Percentiles rank a stretch among this genome's conserved stretches.
Evolutionary conservation across 2,329 filamentous ascomycete genomes (phyloP).

Genomic region (Trichoderma atrobrunneum): DNA sequence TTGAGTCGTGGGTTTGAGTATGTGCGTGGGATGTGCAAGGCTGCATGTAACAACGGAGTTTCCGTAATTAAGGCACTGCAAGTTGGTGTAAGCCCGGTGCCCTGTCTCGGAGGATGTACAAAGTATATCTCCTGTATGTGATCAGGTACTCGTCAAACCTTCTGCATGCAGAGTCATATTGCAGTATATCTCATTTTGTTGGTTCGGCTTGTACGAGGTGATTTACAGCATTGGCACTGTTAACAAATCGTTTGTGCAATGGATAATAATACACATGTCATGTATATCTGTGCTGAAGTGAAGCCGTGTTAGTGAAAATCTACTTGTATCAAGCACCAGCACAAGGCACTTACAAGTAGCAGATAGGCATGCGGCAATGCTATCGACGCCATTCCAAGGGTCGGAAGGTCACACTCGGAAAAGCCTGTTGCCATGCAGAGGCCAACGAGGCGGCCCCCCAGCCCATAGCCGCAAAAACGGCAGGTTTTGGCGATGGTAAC

Average conservation of each 20-base stretch:
- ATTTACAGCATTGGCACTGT: not conserved
- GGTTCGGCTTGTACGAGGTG: not conserved
- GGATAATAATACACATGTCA: not conserved
- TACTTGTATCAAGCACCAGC: accelerated
- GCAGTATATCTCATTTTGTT: not conserved
- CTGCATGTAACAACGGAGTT: not conserved
- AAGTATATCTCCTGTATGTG: not conserved
- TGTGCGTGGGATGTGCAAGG: not conserved
- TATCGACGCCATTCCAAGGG: not conserved
- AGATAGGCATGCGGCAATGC: not conserved
- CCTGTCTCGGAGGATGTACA: not conserved
- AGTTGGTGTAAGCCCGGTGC: not conserved
- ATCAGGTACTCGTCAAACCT: not conserved
- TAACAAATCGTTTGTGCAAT: not conserved
- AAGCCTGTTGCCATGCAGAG: not conserved
- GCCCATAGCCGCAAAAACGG: not conserved
- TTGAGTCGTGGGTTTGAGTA: not conserved
- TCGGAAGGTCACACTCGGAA: not conserved
- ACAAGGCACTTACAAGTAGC: not conserved
- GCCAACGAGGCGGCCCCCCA: not conserved
- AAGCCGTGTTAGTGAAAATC: not conserved
- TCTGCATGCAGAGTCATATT: not conserved
- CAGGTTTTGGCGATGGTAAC: not conserved
- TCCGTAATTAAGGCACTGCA: not conserved
- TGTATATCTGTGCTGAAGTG: not conserved